Percentiles rank a stretch among this genome's conserved stretches.
Conservation (phyloP, 1,284 basidiomycete species). For the Pseudozyma sp. region DNA sequence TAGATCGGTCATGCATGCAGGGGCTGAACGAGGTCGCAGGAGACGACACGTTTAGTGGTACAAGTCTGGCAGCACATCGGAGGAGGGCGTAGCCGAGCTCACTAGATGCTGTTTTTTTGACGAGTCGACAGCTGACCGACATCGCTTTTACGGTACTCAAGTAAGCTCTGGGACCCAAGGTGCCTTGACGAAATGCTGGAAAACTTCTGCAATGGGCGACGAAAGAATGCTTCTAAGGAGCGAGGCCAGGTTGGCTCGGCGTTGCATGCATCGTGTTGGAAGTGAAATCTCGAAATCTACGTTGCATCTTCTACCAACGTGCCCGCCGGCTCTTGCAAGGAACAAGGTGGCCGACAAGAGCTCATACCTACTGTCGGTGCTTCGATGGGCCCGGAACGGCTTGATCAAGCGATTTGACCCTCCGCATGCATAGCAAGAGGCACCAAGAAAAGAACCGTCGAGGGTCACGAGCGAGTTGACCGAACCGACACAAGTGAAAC, state of each 20-base stretch:
- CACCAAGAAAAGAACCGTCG: neutral
- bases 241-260: constrained; percentile 3
- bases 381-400: neutral
- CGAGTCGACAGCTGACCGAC: too few relatives aligned
- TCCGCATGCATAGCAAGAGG: constrained; percentile 1
- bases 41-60: too few relatives aligned
- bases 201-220: too few relatives aligned
- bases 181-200: too few relatives aligned
- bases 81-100: too few relatives aligned
- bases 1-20: too few relatives aligned
- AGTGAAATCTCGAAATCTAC: neutral
- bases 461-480: neutral
- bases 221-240: neutral
- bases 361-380: neutral
- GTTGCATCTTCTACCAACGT: neutral
- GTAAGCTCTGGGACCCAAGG: too few relatives aligned
- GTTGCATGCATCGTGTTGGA: constrained; percentile 7
- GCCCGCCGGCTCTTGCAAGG: neutral
- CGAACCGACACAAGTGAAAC: constrained; percentile 5
- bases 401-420: neutral
- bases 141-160: too few relatives aligned
- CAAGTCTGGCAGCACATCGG: too few relatives aligned
- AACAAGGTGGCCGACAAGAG: neutral
- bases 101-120: too few relatives aligned
- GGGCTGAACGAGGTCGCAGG: too few relatives aligned